Conservation (phyloP, 768 basidiomycete species). For the Mycena filopes region DNA sequence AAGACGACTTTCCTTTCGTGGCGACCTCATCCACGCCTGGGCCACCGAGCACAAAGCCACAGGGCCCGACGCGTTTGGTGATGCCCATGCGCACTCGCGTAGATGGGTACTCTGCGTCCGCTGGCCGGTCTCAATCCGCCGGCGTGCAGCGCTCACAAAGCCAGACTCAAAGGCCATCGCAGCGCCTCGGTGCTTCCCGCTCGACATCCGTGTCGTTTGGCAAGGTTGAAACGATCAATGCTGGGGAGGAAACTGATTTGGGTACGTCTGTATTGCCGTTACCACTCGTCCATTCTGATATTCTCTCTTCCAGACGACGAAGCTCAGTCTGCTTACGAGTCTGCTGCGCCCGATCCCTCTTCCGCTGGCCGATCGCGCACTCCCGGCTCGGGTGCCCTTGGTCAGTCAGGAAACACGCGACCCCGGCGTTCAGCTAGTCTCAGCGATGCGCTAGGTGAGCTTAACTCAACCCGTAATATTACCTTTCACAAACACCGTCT, state of each 20-base stretch:
- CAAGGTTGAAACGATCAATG: constrained; percentile 40
- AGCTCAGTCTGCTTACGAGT: constrained; percentile 24
- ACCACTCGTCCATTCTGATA: constrained; percentile 8
- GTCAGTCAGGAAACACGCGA: constrained; percentile 59
- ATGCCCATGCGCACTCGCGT: constrained; percentile 23
- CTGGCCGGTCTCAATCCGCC: constrained; percentile 21
- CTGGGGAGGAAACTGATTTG: constrained; percentile 50
- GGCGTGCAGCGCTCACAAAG: constrained; percentile 27
- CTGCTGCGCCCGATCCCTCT: constrained; percentile 43
- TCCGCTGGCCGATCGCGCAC: constrained; percentile 40
- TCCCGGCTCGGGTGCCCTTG: constrained; percentile 38
- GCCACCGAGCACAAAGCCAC: constrained; percentile 27
- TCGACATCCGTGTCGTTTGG: constrained; percentile 45
- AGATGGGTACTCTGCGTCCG: constrained; percentile 26
- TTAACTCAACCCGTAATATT: constrained; percentile 24
- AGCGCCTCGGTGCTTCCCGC: constrained; percentile 33
- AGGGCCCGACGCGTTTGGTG: constrained; percentile 28
- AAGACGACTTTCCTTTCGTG: constrained; percentile 47
- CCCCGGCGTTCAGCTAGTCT: constrained; percentile 82
- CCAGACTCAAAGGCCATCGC: constrained; percentile 24
- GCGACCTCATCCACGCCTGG: constrained; percentile 27
- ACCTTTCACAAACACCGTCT: neutral
- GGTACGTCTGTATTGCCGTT: constrained; percentile 42
- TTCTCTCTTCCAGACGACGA: constrained; percentile 33
- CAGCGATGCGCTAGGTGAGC: constrained; percentile 68